Evolutionary conservation across 441 rosid genomes (phyloP), one percentile per base, ranked within the genome.

Genomic region (Brassica balearica): DNA sequence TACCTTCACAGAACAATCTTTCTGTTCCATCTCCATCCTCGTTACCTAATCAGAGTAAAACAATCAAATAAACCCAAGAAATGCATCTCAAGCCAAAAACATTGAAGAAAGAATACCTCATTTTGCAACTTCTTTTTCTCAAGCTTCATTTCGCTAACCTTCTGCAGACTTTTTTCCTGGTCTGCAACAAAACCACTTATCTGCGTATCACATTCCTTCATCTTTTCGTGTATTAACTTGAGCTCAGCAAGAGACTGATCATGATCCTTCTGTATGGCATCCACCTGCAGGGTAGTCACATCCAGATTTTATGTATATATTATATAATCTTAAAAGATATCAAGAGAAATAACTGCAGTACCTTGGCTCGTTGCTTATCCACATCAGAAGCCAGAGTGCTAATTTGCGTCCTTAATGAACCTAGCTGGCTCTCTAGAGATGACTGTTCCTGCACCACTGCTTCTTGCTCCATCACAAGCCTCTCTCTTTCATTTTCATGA

Each of bases 181-280:
- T 87, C 90, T 85, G 88, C 85, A 43, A 90, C 79, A 76, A 89
- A 82, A 78, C 85, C 43, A 83, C 91, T 87, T 65, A 96, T 96
- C 84, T 91, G 91, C 27, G 98, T 81, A 84, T 96, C 99, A 60
- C 98, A 89, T 76, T 96, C 98, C 85, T 90, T 92, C 97, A 94
- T 86, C 94, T 90, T 94, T 73, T 65, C 80, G 65, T 94, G 94
- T 73, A 92, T 81, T 55, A 84, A 69, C 85, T 88, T 85, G 56
- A 96, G 94, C 85, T 91, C 92, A 55, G 92, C 80, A 73, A 88
- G 89, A 73, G 88, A 91, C 80, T 88, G 82, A 60, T 89, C 90
- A 77, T 88, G 96, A 85, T 61, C 77, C 43, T 84, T 83, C 58
- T 85, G 89, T 12, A 86, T 71, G 71, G 86, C 86, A 62, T 86